Evolutionary conservation across 2,329 filamentous ascomycete species (phyloP), one percentile per base, ranked within the genome.

Genomic region (Hypoxylon sp.): DNA sequence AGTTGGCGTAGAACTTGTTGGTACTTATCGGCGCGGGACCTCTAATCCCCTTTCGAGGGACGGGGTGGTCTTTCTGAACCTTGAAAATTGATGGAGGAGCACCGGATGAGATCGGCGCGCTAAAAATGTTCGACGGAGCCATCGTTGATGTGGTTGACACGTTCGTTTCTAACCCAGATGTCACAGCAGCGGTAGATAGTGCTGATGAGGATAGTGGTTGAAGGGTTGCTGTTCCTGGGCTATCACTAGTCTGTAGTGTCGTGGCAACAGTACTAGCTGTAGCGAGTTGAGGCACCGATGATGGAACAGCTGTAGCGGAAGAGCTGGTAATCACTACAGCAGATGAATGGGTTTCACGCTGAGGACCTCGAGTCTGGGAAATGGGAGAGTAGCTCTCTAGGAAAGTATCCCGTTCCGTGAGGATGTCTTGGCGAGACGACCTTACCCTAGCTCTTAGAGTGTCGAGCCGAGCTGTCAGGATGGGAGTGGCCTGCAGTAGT

Each of bases 1-100:
- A 87, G 72, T 95, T 95, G 70, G 89, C 84, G 70, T 91, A 92
- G 75, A 93, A 94, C 72, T 92, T 94, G 81, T 94, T 94, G 22
- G 91, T 94, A 51, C 87, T 81, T 47, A 92, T 79, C 3, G 89
- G 87, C 0, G 75, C 74, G 1, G 77, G 70, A 15, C 80, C 75
- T 30, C 70, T 74, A 39, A 90, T 80, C 5, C 85, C 86, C 20
- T 80, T 74, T 13, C 85, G 81, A 41, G 83, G 77, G 24, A 86
- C 85, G 0, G 88, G 88, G 67, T 91, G 88, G 67, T 89, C 85
- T 19, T 79, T 70, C 26, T 80, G 80, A 41, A 78, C 75, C 7
- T 72, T 55, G 50, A 90, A 83, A 28, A 78, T 75, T 0, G 79
- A 71, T 0, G 84, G 81, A 3, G 87, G 86, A 10, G 82, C 75